Conservation (phyloP, 257 asterid species). For the Penstemon barbatus region DNA sequence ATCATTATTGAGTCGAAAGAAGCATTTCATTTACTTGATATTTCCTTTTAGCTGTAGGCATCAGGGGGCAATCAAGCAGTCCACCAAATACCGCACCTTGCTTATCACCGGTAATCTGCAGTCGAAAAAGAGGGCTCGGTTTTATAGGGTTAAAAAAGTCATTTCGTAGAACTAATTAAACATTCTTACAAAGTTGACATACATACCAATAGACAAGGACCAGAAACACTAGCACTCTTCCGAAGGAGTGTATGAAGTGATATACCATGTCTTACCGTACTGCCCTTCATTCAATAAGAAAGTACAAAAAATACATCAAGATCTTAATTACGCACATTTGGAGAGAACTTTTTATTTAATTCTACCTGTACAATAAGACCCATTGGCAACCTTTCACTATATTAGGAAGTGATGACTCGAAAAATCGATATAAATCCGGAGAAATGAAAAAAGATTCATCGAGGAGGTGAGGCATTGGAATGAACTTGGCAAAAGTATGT, state of each 20-base stretch:
- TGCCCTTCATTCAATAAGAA: constrained; percentile 79
- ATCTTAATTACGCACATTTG: constrained; percentile 17
- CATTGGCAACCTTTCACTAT: constrained; percentile 91
- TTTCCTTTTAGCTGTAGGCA: constrained; percentile 79
- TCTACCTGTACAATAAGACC: constrained; percentile 81
- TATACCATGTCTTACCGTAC: constrained; percentile 91
- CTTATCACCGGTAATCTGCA: constrained; percentile 89
- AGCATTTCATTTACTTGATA: constrained; percentile 62
- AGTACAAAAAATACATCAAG: constrained; percentile 35
- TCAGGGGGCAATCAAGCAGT: constrained; percentile 85
- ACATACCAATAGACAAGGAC: constrained; percentile 95
- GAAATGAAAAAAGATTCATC: constrained; percentile 72
- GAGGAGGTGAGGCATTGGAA: constrained; percentile 58
- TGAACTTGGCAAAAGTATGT: constrained; percentile 45
- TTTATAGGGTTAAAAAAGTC: constrained; percentile 10
- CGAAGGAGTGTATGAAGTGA: constrained; percentile 88
- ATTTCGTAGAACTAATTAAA: constrained; percentile 5
- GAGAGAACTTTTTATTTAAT: constrained; percentile 7
- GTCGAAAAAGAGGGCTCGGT: constrained; percentile 2
- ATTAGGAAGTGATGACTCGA: constrained; percentile 88
- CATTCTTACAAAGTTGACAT: constrained; percentile 21
- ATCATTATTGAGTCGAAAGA: constrained; percentile 4
- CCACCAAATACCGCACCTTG: constrained; percentile 96
- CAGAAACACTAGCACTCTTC: constrained; percentile 55
- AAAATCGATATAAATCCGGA: constrained; percentile 67